Base-by-base conservation (phyloP, 2,329 filamentous ascomycete species). In the Fusarium mangiferae region DNA sequence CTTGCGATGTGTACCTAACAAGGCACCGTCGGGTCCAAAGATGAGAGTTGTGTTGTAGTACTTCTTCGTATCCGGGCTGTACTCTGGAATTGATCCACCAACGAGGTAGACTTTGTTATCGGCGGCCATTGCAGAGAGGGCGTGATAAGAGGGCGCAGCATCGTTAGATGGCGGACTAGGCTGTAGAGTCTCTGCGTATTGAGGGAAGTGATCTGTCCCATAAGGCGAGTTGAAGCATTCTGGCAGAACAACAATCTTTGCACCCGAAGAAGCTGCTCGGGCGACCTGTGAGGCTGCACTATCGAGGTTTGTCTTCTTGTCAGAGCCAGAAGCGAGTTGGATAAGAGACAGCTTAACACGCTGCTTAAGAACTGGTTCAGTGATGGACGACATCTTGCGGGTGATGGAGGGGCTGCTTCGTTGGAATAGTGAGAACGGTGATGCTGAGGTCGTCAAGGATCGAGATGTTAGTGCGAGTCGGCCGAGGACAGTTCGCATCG, bases 221-320 rank as follows among this genome's bases (percentile, higher is more conserved):
- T 99, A 99, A 14, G 96, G 96, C 46, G 94, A 97, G 87, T 99
- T 99, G 90, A 99, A 99, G 88, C 96, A 99, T 86, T 99, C 96
- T 41, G 96, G 96, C 24, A 99, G 90, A 39, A 98, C 94, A 74
- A 98, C 92, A 68, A 99, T 91, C 65, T 93, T 91, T 68, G 96
- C 94, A 75, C 96, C 96, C 7, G 85, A 85, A 33, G 86, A 83
- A 30, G 94, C 92, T 10, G 96, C 96, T 82, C 94, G 91, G 72
- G 94, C 89, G 66, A 98, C 95, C 81, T 96, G 95, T 48, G 88
- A 87, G 65, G 93, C 92, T 18, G 96, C 96, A 81, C 92, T 92
- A 28, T 88, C 81, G 72, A 99, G 94, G 84, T 99, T 99, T 75
- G 89, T 88, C 17, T 91, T 81, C 86, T 99, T 99, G 86, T 98